Evolutionary conservation across 352 stramenopile species (phyloP).

Genomic region (Globisporangium barbulae): DNA sequence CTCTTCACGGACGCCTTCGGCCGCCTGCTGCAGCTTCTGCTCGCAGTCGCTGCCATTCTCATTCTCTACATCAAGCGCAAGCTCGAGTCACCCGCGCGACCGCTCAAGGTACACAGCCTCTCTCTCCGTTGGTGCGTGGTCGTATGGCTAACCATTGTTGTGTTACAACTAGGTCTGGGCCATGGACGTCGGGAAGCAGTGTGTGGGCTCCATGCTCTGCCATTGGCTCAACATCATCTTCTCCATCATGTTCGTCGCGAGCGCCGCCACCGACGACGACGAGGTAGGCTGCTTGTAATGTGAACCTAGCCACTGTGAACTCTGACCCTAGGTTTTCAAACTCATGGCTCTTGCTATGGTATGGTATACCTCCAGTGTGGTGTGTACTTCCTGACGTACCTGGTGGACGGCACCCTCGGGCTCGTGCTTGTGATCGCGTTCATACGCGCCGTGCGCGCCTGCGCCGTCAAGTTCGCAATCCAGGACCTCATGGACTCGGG

Average conservation of each 20-base stretch:
- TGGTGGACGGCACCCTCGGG: constrained; percentile 63
- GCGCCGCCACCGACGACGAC: constrained; percentile 37
- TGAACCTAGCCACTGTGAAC: neutral
- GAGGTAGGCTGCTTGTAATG: constrained; percentile 27
- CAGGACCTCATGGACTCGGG: constrained; percentile 47
- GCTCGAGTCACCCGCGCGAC: constrained; percentile 65
- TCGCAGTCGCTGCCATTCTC: constrained; percentile 48
- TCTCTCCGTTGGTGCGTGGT: neutral
- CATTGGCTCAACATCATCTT: constrained; percentile 63
- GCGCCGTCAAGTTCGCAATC: constrained; percentile 31
- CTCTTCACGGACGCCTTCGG: constrained; percentile 72
- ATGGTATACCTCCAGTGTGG: constrained; percentile 36
- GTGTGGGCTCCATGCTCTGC: constrained; percentile 49
- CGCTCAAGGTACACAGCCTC: constrained; percentile 31
- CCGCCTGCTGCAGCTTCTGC: constrained; percentile 50
- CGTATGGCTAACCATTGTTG: neutral
- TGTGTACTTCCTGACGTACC: constrained; percentile 72
- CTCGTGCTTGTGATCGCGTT: constrained; percentile 45
- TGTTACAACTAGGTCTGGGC: constrained; percentile 44
- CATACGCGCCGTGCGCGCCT: constrained; percentile 34
- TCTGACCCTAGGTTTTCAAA: neutral
- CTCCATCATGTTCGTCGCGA: constrained; percentile 53
- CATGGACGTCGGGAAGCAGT: constrained; percentile 71
- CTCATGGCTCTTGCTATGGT: neutral
- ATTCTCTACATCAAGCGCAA: constrained; percentile 79